phyloP scores from a whole-genome alignment of 768 basidiomycete genomes.

The Lepiota brunneoincarnata region DNA sequence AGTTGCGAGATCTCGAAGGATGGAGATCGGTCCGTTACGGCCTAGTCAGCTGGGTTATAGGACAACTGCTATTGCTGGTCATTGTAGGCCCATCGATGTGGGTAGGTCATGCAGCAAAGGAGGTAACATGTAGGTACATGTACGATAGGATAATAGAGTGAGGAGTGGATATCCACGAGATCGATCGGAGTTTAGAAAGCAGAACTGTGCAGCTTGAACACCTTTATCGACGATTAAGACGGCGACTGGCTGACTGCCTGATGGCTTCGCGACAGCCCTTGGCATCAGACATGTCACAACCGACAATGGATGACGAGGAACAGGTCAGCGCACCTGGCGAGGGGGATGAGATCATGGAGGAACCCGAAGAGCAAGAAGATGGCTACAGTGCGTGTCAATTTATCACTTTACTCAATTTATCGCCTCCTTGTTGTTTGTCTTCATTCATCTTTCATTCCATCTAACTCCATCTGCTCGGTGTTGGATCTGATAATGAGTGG shows the following conservation, averaged over 20 bases:
- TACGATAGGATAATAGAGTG: conserved; percentile 15
- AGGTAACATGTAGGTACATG: conserved; percentile 47
- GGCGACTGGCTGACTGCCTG: conserved; percentile 7
- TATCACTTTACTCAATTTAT: conserved; percentile 16
- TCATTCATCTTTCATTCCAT: conserved; percentile 12
- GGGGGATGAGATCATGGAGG: conserved; percentile 82
- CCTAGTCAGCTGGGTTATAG: conserved; percentile 60
- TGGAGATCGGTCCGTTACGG: conserved; percentile 69
- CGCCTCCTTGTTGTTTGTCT: conserved; percentile 14
- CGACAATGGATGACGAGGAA: conserved; percentile 62
- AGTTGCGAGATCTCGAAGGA: conserved; percentile 56
- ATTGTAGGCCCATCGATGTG: conserved; percentile 69
- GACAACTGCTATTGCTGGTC: conserved; percentile 68
- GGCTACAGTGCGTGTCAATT: conserved; percentile 71
- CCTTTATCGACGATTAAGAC: neutral
- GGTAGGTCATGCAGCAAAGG: conserved; percentile 40
- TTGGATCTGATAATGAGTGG: conserved; percentile 21
- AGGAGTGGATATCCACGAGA: conserved; percentile 8
- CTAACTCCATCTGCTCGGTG: conserved; percentile 7
- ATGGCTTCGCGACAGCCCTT: conserved; percentile 40
- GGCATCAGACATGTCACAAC: conserved; percentile 44
- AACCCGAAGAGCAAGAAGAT: conserved; percentile 70
- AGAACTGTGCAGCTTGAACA: conserved; percentile 7
- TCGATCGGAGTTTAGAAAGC: conserved; percentile 22
- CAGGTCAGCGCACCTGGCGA: conserved; percentile 52